These are phyloP conservation scores for Pleurozium schreberi DNA, from an alignment of 225 moss, liverwort and hornwort species.

Conservation along the genomic window DNA sequence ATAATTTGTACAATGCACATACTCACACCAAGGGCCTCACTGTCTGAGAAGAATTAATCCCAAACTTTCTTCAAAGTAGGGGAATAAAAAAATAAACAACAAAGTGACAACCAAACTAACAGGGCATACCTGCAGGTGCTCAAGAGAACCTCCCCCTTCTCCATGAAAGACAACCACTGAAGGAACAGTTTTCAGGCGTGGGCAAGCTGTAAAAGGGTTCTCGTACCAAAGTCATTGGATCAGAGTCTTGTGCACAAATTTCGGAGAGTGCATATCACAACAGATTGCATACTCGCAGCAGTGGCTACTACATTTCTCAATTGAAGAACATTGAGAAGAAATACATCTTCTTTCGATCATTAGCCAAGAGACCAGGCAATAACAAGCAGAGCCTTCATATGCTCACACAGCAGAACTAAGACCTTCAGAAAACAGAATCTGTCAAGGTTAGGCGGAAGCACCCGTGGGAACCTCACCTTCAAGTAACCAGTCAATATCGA, in stretches of 20 bases:
- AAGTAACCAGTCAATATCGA: constrained; percentile 81
- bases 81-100: not conserved
- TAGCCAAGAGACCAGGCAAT: not conserved
- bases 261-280: not conserved
- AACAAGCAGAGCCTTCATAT: not conserved
- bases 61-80: not conserved
- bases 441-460: not conserved
- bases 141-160: constrained; percentile 71
- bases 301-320: not conserved
- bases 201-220: constrained; percentile 47
- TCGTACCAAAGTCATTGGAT: not conserved
- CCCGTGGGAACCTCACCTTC: constrained; percentile 36
- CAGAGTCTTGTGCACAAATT: not conserved
- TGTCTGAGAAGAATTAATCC: not conserved
- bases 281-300: not conserved
- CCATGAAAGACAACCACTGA: constrained; percentile 85
- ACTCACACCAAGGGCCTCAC: not conserved
- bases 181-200: constrained; percentile 46
- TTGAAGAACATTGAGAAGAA: not conserved
- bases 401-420: not conserved
- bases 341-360: not conserved
- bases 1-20: not conserved
- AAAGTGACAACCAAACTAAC: not conserved
- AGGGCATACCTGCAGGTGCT: constrained; percentile 46
- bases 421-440: not conserved